Base-by-base conservation (phyloP, 1,139 yeast species). In the Suhomyces choctaworum region DNA sequence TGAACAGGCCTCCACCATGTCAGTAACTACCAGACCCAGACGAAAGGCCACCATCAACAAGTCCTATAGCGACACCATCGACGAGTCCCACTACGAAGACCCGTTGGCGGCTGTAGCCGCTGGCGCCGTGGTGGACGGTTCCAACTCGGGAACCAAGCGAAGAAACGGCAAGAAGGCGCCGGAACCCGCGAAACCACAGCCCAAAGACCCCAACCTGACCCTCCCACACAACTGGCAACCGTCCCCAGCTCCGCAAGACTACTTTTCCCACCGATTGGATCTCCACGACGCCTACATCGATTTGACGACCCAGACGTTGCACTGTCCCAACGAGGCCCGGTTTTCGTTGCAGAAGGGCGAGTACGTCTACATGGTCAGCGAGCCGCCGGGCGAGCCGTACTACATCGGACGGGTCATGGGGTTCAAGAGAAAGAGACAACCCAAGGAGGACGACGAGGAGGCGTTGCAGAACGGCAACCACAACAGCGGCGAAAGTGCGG, bases 361-460 rank as follows among this genome's bases (percentile, higher is more conserved):
- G 39, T 82, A 73, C 45, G 83, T 90, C 5, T 90, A 86, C 56
- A 80, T 92, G 78, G 73, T 89, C 16, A 81, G 95, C 45, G 97
- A 88, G 56, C 97, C 97, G 1, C 92, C 96, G 0, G 95, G 96
- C 1, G 97, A 90, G 50, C 97, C 97, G 0, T 90, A 86, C 62
- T 89, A 87, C 52, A 77, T 92, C 30, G 97, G 95, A 0, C 69
- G 94, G 35, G 73, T 92, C 31, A 76, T 87, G 73, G 95, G 90
- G 16, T 88, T 89, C 55, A 78, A 74, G 11, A 58, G 55, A 31
- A 76, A 70, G 43, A 51, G 47, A 22, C 36, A 37, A 31, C 31
- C 25, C 16, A 16, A 34, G 32, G 7, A 27, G 25, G 14, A 19
- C 16, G 42, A 34, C 7, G 27, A 22, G 14, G 12, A 12, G 9